phyloP scores from a whole-genome alignment of 2,329 filamentous ascomycete genomes.

The Neonectria punicea region DNA sequence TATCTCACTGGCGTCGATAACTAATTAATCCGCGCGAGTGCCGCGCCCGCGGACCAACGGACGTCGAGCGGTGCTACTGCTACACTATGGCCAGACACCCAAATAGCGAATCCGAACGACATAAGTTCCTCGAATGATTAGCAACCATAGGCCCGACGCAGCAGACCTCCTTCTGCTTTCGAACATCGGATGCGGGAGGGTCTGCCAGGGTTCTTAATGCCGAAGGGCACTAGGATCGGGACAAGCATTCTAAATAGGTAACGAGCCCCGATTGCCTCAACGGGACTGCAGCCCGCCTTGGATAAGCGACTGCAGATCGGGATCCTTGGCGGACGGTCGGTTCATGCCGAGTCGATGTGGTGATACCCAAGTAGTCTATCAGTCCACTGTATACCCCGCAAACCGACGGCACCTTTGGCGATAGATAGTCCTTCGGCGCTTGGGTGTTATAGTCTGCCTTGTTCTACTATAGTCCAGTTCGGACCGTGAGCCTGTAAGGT shows the following conservation, averaged over 20 bases:
- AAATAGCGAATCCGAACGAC: constrained; percentile 4
- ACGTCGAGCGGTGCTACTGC: background rate
- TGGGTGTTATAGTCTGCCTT: background rate
- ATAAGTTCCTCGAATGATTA: constrained; percentile 17
- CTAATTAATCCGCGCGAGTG: background rate
- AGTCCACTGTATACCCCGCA: background rate
- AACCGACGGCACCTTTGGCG: background rate
- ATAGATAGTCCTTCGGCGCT: background rate
- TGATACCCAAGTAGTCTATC: background rate
- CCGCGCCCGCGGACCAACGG: background rate
- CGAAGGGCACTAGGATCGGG: constrained; percentile 7
- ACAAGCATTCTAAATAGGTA: constrained; percentile 12
- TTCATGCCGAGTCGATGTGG: background rate
- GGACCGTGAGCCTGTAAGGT: background rate
- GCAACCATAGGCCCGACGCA: background rate
- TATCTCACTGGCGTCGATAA: background rate
- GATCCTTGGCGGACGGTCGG: background rate
- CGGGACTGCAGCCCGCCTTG: constrained; percentile 7
- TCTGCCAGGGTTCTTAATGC: constrained; percentile 1
- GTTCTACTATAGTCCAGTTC: background rate
- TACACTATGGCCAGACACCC: background rate
- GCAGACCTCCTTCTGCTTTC: constrained; percentile 17
- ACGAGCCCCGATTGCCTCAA: constrained; percentile 8
- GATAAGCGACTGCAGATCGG: constrained; percentile 12
- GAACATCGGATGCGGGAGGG: constrained; percentile 2